phyloP scores from a whole-genome alignment of 768 basidiomycete genomes.

The Tubosaeta sp. region DNA sequence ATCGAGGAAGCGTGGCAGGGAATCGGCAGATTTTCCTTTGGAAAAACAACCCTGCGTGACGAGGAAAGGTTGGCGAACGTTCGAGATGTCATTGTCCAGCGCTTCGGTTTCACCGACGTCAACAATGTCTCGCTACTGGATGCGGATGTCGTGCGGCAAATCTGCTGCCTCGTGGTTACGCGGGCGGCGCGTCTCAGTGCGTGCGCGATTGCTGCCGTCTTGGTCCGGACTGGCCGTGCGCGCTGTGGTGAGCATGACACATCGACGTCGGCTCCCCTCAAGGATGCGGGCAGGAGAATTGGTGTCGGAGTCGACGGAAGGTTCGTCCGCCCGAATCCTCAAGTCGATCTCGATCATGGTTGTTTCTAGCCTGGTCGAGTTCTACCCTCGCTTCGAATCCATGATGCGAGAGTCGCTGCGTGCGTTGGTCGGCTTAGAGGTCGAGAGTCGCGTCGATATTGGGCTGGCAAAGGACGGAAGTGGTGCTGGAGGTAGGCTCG shows the following conservation, averaged over 20 bases:
- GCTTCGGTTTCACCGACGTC: constrained; percentile 50
- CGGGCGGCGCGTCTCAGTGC: constrained; percentile 83
- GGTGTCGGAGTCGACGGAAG: constrained; percentile 92
- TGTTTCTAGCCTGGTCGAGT: constrained; percentile 70
- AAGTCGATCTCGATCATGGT: not conserved
- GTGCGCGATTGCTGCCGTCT: constrained; percentile 79
- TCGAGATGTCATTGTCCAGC: constrained; percentile 54
- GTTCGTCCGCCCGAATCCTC: constrained; percentile 35
- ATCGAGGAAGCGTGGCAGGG: constrained; percentile 75
- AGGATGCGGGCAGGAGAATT: constrained; percentile 47
- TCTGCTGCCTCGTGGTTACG: constrained; percentile 68
- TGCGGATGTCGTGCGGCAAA: constrained; percentile 80
- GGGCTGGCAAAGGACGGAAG: constrained; percentile 97
- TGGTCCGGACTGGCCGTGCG: constrained; percentile 76
- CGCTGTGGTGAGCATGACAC: constrained; percentile 39
- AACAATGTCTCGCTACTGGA: constrained; percentile 54
- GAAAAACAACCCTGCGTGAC: constrained; percentile 10
- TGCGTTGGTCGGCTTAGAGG: constrained; percentile 72
- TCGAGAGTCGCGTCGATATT: constrained; percentile 77
- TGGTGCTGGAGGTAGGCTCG: constrained; percentile 79
- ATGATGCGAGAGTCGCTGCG: constrained; percentile 71
- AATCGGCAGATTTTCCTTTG: constrained; percentile 28
- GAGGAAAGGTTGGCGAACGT: constrained; percentile 48
- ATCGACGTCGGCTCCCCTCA: constrained; percentile 3
- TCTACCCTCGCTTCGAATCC: constrained; percentile 83